Conservation (phyloP, 768 basidiomycete species). For the Lentinula detonsa region DNA sequence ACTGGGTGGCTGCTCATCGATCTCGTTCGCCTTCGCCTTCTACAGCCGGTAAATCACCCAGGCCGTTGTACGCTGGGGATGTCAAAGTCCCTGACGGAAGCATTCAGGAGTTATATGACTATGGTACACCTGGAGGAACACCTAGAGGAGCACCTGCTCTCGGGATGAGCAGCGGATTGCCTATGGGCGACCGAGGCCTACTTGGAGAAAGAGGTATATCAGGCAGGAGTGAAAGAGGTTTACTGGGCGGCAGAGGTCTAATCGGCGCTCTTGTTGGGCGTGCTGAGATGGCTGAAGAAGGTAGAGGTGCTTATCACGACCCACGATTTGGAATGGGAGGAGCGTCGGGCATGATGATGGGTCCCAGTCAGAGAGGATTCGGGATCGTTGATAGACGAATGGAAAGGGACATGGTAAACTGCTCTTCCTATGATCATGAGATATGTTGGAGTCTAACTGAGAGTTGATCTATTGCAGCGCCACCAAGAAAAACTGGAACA, state of each 20-base stretch:
- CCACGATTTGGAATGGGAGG: background rate
- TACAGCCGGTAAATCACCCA: background rate
- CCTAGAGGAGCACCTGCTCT: too few relatives aligned
- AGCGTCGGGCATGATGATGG: background rate
- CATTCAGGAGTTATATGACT: background rate
- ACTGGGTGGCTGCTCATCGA: constrained; percentile 4
- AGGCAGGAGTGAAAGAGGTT: background rate
- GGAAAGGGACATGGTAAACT: background rate
- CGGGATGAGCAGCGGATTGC: background rate
- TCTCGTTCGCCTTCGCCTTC: background rate
- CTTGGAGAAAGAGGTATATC: background rate
- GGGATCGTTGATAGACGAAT: background rate
- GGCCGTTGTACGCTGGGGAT: background rate
- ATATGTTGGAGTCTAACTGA: too few relatives aligned
- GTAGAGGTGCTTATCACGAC: background rate
- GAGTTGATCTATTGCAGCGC: background rate
- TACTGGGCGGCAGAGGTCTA: background rate
- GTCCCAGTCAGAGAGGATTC: background rate
- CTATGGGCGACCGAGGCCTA: background rate
- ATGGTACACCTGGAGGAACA: background rate
- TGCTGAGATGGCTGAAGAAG: background rate
- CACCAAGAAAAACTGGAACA: background rate
- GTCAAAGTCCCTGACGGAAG: background rate
- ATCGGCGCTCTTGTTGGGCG: background rate
- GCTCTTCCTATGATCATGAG: background rate